phyloP scores from a whole-genome alignment of 495 filamentous ascomycete genomes.

The Neurospora sp. region DNA sequence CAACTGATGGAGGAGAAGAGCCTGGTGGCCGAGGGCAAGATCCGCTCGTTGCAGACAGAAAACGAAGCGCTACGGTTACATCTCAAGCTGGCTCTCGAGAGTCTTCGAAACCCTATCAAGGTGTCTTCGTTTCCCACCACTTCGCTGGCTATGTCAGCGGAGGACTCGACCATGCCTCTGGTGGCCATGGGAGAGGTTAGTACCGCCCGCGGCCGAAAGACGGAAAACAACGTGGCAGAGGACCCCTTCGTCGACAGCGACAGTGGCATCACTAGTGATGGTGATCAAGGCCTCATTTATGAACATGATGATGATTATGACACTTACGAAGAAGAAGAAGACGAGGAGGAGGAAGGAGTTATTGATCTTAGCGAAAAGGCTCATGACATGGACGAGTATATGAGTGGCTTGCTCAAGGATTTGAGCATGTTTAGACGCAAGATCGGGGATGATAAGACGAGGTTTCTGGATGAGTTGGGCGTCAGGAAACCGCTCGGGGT shows the following conservation, averaged over 20 bases:
- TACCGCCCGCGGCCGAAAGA: neutral
- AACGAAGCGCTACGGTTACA: constrained; percentile 84
- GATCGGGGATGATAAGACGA: constrained; percentile 60
- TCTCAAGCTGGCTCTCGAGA: constrained; percentile 75
- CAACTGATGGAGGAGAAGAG: constrained; percentile 86
- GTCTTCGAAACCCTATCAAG: constrained; percentile 74
- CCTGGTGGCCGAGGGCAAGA: constrained; percentile 83
- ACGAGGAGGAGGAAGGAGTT: constrained; percentile 6
- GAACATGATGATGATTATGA: constrained; percentile 10
- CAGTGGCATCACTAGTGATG: neutral
- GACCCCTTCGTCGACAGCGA: neutral
- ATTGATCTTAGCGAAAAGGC: constrained; percentile 20
- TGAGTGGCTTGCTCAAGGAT: constrained; percentile 66
- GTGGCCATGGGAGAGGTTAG: neutral
- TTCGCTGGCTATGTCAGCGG: neutral
- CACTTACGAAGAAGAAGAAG: constrained; percentile 19
- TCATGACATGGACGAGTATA: constrained; percentile 54
- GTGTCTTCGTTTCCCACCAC: neutral
- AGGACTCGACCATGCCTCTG: neutral
- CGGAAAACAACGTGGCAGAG: neutral
- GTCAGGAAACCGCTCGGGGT: constrained; percentile 18
- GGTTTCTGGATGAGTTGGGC: constrained; percentile 34
- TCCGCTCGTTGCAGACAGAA: constrained; percentile 72
- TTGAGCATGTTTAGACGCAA: constrained; percentile 75
- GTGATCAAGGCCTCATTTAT: neutral